phyloP scores from a whole-genome alignment of 768 basidiomycete genomes.

The Chalciporus sphaerocephalus region DNA sequence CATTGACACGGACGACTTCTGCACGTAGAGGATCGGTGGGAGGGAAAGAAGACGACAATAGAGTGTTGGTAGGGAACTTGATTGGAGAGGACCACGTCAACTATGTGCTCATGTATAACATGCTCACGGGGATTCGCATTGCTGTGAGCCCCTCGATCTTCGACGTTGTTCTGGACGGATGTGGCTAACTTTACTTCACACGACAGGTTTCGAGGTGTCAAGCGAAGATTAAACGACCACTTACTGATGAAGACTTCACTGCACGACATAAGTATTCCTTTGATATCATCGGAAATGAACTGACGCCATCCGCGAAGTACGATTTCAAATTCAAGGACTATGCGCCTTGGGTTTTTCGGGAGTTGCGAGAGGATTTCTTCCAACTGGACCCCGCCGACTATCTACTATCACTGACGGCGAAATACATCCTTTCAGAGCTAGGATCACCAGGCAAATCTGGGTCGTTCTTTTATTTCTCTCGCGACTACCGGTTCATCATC shows the following conservation, averaged over 20 bases:
- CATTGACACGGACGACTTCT: conserved; percentile 37
- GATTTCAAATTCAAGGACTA: conserved; percentile 99
- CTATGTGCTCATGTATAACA: conserved; percentile 99
- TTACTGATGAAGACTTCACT: conserved; percentile 82
- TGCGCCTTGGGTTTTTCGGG: conserved; percentile 96
- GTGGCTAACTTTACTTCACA: conserved; percentile 5
- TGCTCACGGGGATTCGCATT: conserved; percentile 97
- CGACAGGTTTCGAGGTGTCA: conserved; percentile 88
- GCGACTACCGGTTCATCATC: conserved; percentile 99
- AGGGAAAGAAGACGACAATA: conserved; percentile 41
- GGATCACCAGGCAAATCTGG: conserved; percentile 98
- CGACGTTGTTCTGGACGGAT: background rate
- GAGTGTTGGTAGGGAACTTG: conserved; percentile 84
- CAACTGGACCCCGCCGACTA: conserved; percentile 97
- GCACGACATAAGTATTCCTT: conserved; percentile 94
- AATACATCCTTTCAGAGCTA: conserved; percentile 96
- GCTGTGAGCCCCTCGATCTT: conserved; percentile 51
- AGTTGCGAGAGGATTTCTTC: conserved; percentile 90
- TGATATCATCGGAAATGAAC: conserved; percentile 96
- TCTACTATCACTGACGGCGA: conserved; percentile 90
- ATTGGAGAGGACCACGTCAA: conserved; percentile 99
- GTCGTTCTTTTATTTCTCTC: conserved; percentile 98
- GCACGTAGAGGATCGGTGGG: conserved; percentile 21
- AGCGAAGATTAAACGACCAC: conserved; percentile 83
- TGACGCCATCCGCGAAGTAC: conserved; percentile 96